These are phyloP conservation scores for Zygoascus ofunaensis DNA, from an alignment of 805 yeast genomes.

Conservation along the genomic window DNA sequence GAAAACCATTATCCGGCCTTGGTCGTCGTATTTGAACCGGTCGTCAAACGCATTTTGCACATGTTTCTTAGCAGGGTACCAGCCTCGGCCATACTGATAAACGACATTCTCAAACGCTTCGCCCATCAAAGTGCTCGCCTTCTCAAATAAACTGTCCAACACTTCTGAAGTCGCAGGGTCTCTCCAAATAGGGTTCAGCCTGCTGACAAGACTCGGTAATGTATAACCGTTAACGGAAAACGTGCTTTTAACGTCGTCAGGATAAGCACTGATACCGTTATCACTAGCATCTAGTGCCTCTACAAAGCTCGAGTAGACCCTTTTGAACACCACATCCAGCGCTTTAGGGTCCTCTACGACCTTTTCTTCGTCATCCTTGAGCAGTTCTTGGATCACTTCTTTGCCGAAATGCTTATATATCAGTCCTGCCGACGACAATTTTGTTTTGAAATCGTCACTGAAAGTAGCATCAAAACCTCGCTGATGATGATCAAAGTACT, in stretches of 20 bases:
- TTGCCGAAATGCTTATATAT: conserved; percentile 58
- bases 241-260: conserved; percentile 30
- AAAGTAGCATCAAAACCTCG: conserved; percentile 79
- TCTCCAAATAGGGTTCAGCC: conserved; percentile 82
- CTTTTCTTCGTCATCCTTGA: conserved; percentile 27
- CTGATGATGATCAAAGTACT: conserved; percentile 94
- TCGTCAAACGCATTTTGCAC: conserved; percentile 60
- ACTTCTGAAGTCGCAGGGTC: conserved; percentile 51
- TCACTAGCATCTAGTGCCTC: conserved; percentile 95
- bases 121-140: conserved; percentile 81
- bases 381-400: conserved; percentile 36
- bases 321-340: conserved; percentile 59
- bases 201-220: conserved; percentile 67
- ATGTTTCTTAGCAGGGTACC: conserved; percentile 81
- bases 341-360: conserved; percentile 30
- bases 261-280: conserved; percentile 76
- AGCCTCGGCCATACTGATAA: conserved; percentile 65
- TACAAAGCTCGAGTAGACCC: conserved; percentile 76
- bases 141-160: conserved; percentile 54
- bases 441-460: conserved; percentile 48
- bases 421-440: conserved; percentile 87
- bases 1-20: conserved; percentile 68
- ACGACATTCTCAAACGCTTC: conserved; percentile 59
- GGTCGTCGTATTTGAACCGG: conserved; percentile 52
- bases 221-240: conserved; percentile 59